Base-by-base conservation (phyloP, 441 rosid species). In the Brassica hybrid region DNA sequence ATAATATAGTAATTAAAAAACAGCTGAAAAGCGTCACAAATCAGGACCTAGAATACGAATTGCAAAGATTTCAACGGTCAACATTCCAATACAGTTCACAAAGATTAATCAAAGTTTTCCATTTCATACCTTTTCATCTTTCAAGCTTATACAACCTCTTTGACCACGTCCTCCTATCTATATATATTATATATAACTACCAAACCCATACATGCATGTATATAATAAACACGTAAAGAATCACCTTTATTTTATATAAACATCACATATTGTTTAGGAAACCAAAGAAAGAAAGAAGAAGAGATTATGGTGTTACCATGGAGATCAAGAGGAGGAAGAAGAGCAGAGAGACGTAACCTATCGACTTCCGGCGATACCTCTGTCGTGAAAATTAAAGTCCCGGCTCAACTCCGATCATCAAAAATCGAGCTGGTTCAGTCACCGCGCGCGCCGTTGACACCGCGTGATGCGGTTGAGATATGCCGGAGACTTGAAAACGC, bases 371-470 rank as follows among this genome's bases (percentile, higher is more conserved):
- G 76, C 7, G 75, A 72, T 32, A 76, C 69, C 11, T 16, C 78
- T 18, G 88, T 71, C 27, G 76, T 80, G 27, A 89, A 89, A 75
- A 79, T 87, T 43, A 75, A 81, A 9, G 64, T 38, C 18, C 92
- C 98, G 0, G 66, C 52, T 50, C 86, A 89, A 67, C 85, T 80
- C 83, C 88, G 71, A 79, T 84, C 90, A 87, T 78, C 43, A 93
- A 89, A 92, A 12, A 77, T 84, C 5, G 96, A 94, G 68, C 77
- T 94, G 62, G 85, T 89, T 77, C 90, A 91, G 7, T 90, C 96
- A 5, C 97, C 98, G 0, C 83, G 89, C 3, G 81, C 86, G 61
- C 88, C 88, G 0, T 83, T 88, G 4, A 85, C 84, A 11, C 67
- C 92, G 0, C 67, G 61, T 32, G 90, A 88, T 34, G 90, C 83